Evolutionary conservation across 2,329 filamentous ascomycete genomes (phyloP).

Genomic region (Hypoxylon sp.): DNA sequence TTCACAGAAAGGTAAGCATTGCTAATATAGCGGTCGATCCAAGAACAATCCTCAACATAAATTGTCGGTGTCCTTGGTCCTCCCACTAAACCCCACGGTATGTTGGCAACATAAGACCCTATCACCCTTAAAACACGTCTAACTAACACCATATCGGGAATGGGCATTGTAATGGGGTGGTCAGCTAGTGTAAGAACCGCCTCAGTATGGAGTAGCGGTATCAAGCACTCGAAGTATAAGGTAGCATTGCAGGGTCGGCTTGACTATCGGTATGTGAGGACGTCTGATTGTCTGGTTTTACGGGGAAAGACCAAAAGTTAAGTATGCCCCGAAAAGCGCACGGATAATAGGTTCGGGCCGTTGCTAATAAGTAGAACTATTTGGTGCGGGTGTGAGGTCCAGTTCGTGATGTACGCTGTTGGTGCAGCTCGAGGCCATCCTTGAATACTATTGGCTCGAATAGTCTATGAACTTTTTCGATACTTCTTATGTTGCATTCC

Average conservation of each 20-base stretch:
- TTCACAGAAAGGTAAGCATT: not conserved
- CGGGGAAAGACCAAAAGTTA: not conserved
- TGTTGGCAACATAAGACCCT: not conserved
- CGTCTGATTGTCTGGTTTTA: not conserved
- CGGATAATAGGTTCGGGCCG: constrained; percentile 13
- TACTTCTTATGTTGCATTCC: constrained; percentile 6
- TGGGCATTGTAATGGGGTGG: constrained; percentile 1
- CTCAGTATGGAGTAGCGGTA: not conserved
- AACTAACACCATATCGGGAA: constrained; percentile 6
- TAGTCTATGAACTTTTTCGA: not conserved
- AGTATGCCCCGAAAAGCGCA: constrained; percentile 1
- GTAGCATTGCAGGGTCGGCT: constrained; percentile 13
- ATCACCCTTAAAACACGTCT: not conserved
- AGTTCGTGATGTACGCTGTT: constrained; percentile 2
- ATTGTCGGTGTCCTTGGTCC: constrained; percentile 19
- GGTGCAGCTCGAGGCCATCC: not conserved
- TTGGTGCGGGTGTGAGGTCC: not conserved
- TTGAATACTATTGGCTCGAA: constrained; percentile 1
- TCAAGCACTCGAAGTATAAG: constrained; percentile 1
- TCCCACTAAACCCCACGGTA: constrained; percentile 4
- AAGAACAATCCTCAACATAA: not conserved
- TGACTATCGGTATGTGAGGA: not conserved
- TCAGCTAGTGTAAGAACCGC: not conserved
- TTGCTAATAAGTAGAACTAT: not conserved
- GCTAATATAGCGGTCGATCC: not conserved